Conservation (phyloP, 1,139 yeast species). For the Magnusiomyces tetraspermus region DNA sequence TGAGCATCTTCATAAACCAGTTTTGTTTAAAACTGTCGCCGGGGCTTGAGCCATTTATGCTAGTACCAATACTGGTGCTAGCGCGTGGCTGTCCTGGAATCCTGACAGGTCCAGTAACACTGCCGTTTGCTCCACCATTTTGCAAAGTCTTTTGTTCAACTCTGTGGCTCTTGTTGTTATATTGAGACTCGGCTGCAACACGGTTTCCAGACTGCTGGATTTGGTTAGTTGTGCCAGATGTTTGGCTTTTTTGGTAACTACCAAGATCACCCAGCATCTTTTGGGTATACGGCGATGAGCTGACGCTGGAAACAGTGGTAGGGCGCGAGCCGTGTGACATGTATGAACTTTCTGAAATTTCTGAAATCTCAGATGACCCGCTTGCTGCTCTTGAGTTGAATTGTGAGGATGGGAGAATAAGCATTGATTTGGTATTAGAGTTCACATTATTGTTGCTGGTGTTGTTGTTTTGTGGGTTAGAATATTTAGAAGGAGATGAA, state of each 20-base stretch:
- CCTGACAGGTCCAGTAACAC: not conserved
- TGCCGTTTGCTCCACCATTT: too few relatives aligned
- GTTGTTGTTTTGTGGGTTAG: not conserved
- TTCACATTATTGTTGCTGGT: not conserved
- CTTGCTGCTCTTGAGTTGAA: slow-evolving; percentile 2
- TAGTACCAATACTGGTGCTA: not conserved
- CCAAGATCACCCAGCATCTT: too few relatives aligned
- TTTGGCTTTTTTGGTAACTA: not conserved
- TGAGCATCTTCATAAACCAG: slow-evolving; percentile 35
- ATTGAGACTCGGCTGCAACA: too few relatives aligned
- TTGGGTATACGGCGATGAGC: not conserved
- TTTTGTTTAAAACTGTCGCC: slow-evolving; percentile 23
- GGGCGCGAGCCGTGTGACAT: not conserved
- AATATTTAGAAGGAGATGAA: not conserved
- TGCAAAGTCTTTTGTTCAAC: too few relatives aligned
- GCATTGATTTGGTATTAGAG: not conserved
- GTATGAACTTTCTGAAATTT: not conserved
- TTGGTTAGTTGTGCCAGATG: not conserved
- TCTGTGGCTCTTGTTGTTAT: too few relatives aligned
- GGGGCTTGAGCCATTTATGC: not conserved
- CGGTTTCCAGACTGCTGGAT: too few relatives aligned
- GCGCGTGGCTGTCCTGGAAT: not conserved
- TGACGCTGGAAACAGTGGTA: not conserved
- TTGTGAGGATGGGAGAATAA: not conserved
- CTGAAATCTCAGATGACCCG: slow-evolving; percentile 2